Evolutionary conservation across 768 basidiomycete species (phyloP).

Genomic region (Boletales sp.): DNA sequence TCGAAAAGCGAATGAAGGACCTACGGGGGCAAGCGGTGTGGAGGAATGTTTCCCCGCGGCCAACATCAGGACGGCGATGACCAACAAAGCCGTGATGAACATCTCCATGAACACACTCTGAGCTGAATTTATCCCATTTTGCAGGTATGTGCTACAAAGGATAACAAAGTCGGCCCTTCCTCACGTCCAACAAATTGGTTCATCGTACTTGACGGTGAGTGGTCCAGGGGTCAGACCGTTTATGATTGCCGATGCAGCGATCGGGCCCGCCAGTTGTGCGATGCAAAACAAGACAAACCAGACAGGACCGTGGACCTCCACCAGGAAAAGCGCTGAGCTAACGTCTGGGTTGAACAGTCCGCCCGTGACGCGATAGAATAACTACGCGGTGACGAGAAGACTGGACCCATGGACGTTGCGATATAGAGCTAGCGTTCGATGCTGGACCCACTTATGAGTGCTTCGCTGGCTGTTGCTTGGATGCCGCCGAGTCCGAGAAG

Average conservation of each 20-base stretch:
- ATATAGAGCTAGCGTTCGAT: constrained; percentile 52
- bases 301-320: constrained; percentile 51
- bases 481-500: constrained; percentile 65
- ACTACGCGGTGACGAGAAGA: constrained; percentile 61
- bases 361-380: constrained; percentile 63
- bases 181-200: constrained; percentile 10
- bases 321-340: constrained; percentile 54
- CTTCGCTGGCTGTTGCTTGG: constrained; percentile 48
- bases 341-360: constrained; percentile 67
- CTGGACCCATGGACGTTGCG: constrained; percentile 55
- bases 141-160: constrained; percentile 43
- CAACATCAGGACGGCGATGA: constrained; percentile 66
- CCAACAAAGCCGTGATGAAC: constrained; percentile 60
- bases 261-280: constrained; percentile 59
- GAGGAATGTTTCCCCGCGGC: constrained; percentile 66
- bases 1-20: neutral
- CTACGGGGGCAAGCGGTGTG: constrained; percentile 68
- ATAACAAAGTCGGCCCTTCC: constrained; percentile 1
- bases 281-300: constrained; percentile 57
- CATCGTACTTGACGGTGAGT: constrained; percentile 48
- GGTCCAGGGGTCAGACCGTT: constrained; percentile 51
- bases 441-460: constrained; percentile 26
- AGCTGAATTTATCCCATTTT: constrained; percentile 43
- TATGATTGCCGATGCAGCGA: constrained; percentile 56
- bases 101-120: constrained; percentile 71